These are phyloP conservation scores for Inga leiocalycina DNA, from an alignment of 306 rosid genomes.

Conservation along the genomic window DNA sequence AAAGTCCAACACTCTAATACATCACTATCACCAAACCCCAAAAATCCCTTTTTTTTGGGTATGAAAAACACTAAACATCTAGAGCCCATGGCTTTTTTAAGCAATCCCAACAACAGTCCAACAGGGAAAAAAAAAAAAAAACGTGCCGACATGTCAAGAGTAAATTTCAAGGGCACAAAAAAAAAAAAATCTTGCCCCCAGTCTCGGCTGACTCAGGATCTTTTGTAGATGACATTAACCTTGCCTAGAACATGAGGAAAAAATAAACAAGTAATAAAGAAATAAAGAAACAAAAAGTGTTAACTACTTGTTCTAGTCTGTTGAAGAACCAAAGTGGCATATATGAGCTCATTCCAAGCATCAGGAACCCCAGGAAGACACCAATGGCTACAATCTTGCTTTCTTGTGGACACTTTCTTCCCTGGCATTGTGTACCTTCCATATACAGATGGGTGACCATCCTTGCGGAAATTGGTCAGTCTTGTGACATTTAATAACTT, in stretches of 20 bases:
- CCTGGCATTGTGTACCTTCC: slow-evolving; percentile 45
- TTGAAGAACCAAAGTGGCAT: slow-evolving; percentile 61
- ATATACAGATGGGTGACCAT: slow-evolving; percentile 86
- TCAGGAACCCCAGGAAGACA: slow-evolving; percentile 98
- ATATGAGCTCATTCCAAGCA: slow-evolving; percentile 89
- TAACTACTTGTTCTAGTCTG: slow-evolving; percentile 43
- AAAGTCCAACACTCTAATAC: not conserved
- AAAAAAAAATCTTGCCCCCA: not conserved
- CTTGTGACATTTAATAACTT: slow-evolving; percentile 79
- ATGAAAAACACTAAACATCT: not conserved
- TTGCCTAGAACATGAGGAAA: not conserved
- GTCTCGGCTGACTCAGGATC: not conserved
- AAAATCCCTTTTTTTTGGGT: not conserved
- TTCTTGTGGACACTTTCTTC: slow-evolving; percentile 59
- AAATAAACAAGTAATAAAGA: not conserved
- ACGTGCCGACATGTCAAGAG: not conserved
- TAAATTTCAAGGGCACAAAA: not conserved
- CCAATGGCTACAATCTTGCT: slow-evolving; percentile 96
- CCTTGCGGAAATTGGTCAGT: slow-evolving; percentile 91
- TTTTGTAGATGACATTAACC: not conserved
- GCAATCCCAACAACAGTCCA: not conserved
- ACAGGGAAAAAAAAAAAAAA: not conserved
- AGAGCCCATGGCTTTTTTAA: not conserved
- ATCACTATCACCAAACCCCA: not conserved
- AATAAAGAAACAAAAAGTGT: not conserved